Evolutionary conservation across 768 basidiomycete genomes (phyloP).

Genomic region (Mycena olivaceomarginata): DNA sequence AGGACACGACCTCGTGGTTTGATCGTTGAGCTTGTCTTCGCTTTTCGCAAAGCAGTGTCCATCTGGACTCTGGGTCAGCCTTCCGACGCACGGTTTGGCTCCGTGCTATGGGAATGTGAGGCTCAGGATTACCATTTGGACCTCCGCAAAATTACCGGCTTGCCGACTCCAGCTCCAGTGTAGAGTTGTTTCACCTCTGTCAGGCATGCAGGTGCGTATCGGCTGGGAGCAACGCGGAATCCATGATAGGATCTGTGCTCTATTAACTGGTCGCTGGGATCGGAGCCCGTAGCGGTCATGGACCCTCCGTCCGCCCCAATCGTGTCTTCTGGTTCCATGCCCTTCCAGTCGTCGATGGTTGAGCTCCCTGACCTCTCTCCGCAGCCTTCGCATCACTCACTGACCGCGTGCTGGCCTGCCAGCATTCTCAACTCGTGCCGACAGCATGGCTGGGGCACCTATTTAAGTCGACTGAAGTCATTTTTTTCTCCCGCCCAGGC

Average conservation of each 20-base stretch:
- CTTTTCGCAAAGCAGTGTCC: not conserved
- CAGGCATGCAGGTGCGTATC: slow-evolving; percentile 9
- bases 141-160: not conserved
- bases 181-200: slow-evolving; percentile 8
- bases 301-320: not conserved
- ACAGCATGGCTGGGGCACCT: slow-evolving; percentile 37
- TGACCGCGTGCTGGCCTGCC: slow-evolving; percentile 28
- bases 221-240: slow-evolving; percentile 23
- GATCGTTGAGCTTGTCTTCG: not conserved
- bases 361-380: slow-evolving; percentile 6
- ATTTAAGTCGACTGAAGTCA: slow-evolving; percentile 38
- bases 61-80: not conserved
- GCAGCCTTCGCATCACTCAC: slow-evolving; percentile 20
- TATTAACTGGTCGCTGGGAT: slow-evolving; percentile 4
- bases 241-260: slow-evolving; percentile 2
- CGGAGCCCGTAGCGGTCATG: not conserved
- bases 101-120: not conserved
- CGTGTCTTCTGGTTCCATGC: not conserved
- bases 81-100: not conserved
- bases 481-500: slow-evolving; percentile 36
- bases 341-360: not conserved
- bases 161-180: not conserved
- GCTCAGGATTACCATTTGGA: not conserved
- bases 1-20: slow-evolving; percentile 17
- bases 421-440: slow-evolving; percentile 35